Evolutionary conservation across 148 eudicot species (phyloP), one percentile per base, ranked within the genome.

Genomic region (Nepenthes gracilis): DNA sequence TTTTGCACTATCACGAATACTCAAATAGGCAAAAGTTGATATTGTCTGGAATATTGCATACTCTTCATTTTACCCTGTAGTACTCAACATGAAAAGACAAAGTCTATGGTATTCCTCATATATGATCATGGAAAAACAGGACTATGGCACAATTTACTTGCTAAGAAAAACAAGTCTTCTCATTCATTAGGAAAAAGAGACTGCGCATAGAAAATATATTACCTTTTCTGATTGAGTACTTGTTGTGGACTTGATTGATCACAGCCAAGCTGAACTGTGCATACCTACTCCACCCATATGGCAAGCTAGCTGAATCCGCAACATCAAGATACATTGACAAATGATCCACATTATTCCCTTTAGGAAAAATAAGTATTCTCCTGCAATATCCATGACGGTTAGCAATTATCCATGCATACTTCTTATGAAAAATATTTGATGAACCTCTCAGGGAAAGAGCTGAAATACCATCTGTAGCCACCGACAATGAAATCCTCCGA

Each of bases 361-460:
- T 91, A 1, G 96, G 96, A 35, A 87, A 91, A 54, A 91, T 81
- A 59, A 91, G 93, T 63, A 87, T 71, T 49, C 96, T 84, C 97
- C 97, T 91, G 78, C 77, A 65, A 38, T 62, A 67, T n/a, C 2
- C 2, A 55, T 9, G 1, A 55, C 58, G 33, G 33, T 55, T 6
- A 55, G 58, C 33, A 11, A 49, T 10, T 2, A 49, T 11, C 48
- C 48, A 5, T 10, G n/a, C 53, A 12, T 12, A 38, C 43, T 33
- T 3, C 6, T 12, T 32, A 52, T 40, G 23, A 32, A 40, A 37
- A 2, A 43, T 6, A 15, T 35, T 12, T 8, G 9, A 33, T 15
- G n/a, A 9, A 12, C 54, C 12, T 6, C 14, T 38, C 52, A 34
- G 55, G 15, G 2, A 4, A 52, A 52, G 15, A 5, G 55, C 15